Evolutionary conservation across 768 basidiomycete genomes (phyloP).

Genomic region (Tulasnella sp.): DNA sequence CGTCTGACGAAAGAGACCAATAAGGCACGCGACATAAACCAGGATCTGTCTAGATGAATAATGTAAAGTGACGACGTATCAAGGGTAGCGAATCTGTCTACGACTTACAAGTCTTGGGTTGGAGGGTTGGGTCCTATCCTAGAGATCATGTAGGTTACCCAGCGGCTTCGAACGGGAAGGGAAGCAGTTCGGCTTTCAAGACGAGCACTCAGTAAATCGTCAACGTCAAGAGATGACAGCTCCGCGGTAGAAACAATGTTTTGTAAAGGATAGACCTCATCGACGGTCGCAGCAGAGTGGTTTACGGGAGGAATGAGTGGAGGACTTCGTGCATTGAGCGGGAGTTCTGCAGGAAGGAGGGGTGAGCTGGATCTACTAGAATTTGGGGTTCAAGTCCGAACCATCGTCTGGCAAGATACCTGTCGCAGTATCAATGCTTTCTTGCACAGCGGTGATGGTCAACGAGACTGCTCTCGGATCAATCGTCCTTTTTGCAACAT

Average conservation of each 20-base stretch:
- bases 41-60: not conserved
- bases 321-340: not conserved
- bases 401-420: not conserved
- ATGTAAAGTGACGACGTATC: not conserved
- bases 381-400: not conserved
- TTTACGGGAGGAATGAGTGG: not conserved
- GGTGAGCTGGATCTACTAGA: not conserved
- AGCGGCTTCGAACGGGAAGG: not conserved
- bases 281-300: not conserved
- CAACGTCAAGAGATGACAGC: not conserved
- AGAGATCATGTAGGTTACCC: not conserved
- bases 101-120: not conserved
- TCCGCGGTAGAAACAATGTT: not conserved
- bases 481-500: not conserved
- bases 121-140: not conserved
- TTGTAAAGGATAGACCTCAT: not conserved
- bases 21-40: not conserved
- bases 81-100: not conserved
- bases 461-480: not conserved
- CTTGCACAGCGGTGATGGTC: not conserved
- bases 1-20: not conserved
- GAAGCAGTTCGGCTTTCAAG: not conserved
- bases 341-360: not conserved
- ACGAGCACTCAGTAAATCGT: not conserved
- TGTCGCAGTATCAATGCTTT: not conserved